These are phyloP conservation scores for Aspergillus ibericus DNA, from an alignment of 2,329 filamentous ascomycete species.

Conservation along the genomic window DNA sequence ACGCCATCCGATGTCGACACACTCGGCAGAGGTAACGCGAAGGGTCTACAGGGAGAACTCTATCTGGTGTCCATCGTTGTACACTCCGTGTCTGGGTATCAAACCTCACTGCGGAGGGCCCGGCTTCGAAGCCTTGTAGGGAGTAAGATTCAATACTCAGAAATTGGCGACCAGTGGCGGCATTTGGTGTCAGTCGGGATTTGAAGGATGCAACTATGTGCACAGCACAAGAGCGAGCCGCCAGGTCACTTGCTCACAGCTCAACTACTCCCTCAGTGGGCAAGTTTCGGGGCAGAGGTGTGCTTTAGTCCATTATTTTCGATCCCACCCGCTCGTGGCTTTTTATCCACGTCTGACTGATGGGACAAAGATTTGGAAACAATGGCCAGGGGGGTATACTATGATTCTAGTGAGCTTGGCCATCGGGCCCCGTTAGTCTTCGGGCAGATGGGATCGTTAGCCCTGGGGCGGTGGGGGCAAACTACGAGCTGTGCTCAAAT, in stretches of 20 bases:
- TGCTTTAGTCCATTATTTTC: neutral
- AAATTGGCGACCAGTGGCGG: neutral
- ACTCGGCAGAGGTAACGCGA: neutral
- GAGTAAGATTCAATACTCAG: neutral
- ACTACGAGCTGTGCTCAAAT: neutral
- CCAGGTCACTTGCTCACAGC: neutral
- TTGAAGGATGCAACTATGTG: neutral
- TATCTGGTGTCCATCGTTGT: neutral
- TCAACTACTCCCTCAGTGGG: neutral
- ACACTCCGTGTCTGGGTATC: neutral
- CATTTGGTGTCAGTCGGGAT: conserved; percentile 3
- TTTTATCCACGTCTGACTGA: neutral
- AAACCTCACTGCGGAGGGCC: neutral
- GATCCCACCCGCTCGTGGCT: conserved; percentile 2
- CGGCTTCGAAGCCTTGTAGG: neutral
- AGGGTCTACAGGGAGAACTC: neutral
- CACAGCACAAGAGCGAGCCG: neutral
- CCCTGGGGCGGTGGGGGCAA: neutral
- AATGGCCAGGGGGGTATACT: neutral
- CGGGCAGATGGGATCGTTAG: neutral
- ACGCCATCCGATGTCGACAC: neutral
- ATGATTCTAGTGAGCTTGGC: neutral
- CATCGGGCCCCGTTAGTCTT: neutral
- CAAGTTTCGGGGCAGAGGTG: neutral
- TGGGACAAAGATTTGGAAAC: neutral